These are phyloP conservation scores for Pisolithus orientalis DNA, from an alignment of 768 basidiomycete species.

Conservation along the genomic window DNA sequence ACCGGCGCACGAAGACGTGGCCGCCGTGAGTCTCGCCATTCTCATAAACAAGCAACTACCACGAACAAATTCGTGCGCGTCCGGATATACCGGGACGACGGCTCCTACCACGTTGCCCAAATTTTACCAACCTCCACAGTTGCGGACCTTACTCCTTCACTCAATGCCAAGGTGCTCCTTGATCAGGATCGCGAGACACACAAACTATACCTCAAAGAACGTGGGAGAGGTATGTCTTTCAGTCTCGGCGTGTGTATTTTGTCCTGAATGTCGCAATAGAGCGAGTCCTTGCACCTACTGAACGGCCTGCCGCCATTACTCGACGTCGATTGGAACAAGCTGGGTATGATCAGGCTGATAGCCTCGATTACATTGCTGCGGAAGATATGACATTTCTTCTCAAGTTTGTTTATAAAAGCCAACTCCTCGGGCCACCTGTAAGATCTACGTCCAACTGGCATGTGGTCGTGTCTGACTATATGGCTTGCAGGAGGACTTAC, in stretches of 20 bases:
- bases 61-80: constrained; percentile 42
- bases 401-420: constrained; percentile 85
- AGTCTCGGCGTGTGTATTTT: neutral
- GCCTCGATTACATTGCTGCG: constrained; percentile 65
- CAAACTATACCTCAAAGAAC: constrained; percentile 68
- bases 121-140: constrained; percentile 64
- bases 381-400: constrained; percentile 81
- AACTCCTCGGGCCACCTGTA: constrained; percentile 58
- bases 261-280: constrained; percentile 40
- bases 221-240: constrained; percentile 56
- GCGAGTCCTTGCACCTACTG: constrained; percentile 72
- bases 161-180: constrained; percentile 52
- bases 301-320: constrained; percentile 82
- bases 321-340: constrained; percentile 80
- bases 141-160: constrained; percentile 50
- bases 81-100: constrained; percentile 72
- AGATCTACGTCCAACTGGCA: constrained; percentile 18
- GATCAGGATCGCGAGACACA: constrained; percentile 52
- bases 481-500: constrained; percentile 46
- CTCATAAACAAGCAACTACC: constrained; percentile 12
- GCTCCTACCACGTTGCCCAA: constrained; percentile 63
- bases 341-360: constrained; percentile 80
- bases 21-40: constrained; percentile 19
- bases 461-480: neutral
- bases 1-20: constrained; percentile 13